phyloP scores from a whole-genome alignment of 768 basidiomycete genomes.

The Candolleomyces aberdarensis region DNA sequence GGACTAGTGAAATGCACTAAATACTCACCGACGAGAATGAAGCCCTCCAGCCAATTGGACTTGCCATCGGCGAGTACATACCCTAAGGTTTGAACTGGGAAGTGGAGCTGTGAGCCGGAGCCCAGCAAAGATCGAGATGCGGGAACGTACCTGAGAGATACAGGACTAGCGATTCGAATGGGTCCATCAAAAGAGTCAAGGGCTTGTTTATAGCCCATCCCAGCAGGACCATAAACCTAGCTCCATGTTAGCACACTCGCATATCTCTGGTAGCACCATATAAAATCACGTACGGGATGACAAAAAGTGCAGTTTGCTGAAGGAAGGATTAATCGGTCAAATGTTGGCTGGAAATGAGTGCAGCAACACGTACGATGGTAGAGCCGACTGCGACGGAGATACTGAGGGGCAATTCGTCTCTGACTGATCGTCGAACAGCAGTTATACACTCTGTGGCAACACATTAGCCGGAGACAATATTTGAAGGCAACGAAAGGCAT shows the following conservation, averaged over 20 bases:
- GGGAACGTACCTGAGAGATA: constrained; percentile 43
- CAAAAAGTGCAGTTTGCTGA: constrained; percentile 61
- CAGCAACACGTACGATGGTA: constrained; percentile 51
- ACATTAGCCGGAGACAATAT: background rate
- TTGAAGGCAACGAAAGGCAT: background rate
- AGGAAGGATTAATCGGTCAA: background rate
- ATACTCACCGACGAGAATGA: constrained; percentile 65
- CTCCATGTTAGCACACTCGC: background rate
- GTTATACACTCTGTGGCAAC: constrained; percentile 72
- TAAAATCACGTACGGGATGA: constrained; percentile 34
- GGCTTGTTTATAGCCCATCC: constrained; percentile 83
- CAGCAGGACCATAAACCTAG: constrained; percentile 69
- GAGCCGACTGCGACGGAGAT: constrained; percentile 83
- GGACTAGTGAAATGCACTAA: background rate
- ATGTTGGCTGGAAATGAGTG: background rate
- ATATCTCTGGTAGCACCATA: background rate
- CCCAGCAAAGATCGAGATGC: background rate
- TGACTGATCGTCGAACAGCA: constrained; percentile 85
- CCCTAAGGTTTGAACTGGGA: constrained; percentile 73
- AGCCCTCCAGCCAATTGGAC: constrained; percentile 90
- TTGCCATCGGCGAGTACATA: constrained; percentile 84
- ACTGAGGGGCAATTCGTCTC: constrained; percentile 78
- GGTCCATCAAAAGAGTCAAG: constrained; percentile 80
- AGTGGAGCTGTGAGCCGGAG: background rate
- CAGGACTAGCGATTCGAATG: constrained; percentile 67